A percentile compares a stretch with the other conserved stretches of the same genome.
phyloP scores from a whole-genome alignment of 1,139 yeast genomes.

The Taphrina communis region DNA sequence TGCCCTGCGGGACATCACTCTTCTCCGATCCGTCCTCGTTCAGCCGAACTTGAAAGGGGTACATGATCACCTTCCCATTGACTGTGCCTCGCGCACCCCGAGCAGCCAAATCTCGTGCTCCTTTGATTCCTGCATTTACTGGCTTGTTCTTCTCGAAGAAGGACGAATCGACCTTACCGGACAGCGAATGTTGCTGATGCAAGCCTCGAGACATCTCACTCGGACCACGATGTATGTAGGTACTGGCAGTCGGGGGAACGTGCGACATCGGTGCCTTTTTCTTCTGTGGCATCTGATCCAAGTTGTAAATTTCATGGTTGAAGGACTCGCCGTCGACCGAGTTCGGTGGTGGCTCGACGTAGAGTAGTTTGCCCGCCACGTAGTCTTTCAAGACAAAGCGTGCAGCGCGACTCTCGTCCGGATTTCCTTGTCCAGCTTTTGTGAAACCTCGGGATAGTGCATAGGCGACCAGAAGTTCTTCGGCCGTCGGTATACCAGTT shows the following conservation, averaged over 20 bases:
- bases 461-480: constrained; percentile 86
- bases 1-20: constrained; percentile 30
- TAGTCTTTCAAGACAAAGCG: constrained; percentile 92
- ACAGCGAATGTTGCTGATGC: constrained; percentile 21
- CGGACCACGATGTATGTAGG: constrained; percentile 6
- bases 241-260: constrained; percentile 22
- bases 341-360: constrained; percentile 84
- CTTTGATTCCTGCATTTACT: constrained; percentile 35
- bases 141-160: constrained; percentile 31
- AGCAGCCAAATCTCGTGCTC: constrained; percentile 36
- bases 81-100: constrained; percentile 38
- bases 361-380: constrained; percentile 86
- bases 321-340: constrained; percentile 61
- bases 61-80: constrained; percentile 40
- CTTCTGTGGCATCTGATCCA: constrained; percentile 53
- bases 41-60: constrained; percentile 41
- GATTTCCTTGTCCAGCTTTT: constrained; percentile 89
- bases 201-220: constrained; percentile 25
- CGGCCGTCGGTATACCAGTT: constrained; percentile 82
- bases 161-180: constrained; percentile 35
- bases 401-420: constrained; percentile 95
- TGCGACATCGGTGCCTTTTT: constrained; percentile 35
- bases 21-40: constrained; percentile 39
- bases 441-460: constrained; percentile 97
- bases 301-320: constrained; percentile 72